Base-by-base conservation (phyloP, 345 rosid genomes). In the Rhizophora apiculata region DNA sequence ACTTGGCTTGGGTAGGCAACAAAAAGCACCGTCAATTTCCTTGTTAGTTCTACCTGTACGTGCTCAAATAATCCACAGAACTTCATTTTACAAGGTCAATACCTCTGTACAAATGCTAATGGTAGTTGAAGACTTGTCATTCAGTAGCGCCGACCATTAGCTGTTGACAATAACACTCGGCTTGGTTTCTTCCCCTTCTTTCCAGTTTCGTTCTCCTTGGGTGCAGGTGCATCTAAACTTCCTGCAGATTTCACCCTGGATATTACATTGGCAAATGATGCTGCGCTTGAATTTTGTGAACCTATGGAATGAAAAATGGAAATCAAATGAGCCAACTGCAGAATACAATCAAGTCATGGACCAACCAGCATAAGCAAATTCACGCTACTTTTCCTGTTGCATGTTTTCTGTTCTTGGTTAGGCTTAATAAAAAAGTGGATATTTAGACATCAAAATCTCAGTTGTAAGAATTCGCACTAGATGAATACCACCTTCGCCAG, bases 111-210 rank as follows among this genome's bases (percentile, higher is more conserved):
- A 43, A 9, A 24, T 10, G 20, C 9, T 27, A 29, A 37, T 31
- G 49, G 5, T 22, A 22, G 60, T 8, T 22, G 60, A 55, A 55
- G 29, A 22, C 57, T 22, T 51, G 6, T 22, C 39, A 61, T 48
- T 83, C 78, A 91, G 79, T 91, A 94, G 55, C 96, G 90, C 51
- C 97, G 83, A 43, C 87, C 93, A 65, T 95, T 86, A 6, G 93
- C 72, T n/a, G 98, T 91, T 1, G 97, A 91, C 69, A 94, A 18
- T 62, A 94, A 95, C 58, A 95, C 92, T 36, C 88, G 87, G 65
- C 76, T 87, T 0, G 76, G 64, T 79, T 86, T 95, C 84, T 85
- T 95, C 43, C 93, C 96, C 82, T 87, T 92, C 87, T 83, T 89
- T 27, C 91, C 93, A 6, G 32, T 59, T 73, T 85, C 96, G 58